Base-by-base conservation (phyloP, 2,329 filamentous ascomycete genomes). In the Pestalotiopsis sp. region DNA sequence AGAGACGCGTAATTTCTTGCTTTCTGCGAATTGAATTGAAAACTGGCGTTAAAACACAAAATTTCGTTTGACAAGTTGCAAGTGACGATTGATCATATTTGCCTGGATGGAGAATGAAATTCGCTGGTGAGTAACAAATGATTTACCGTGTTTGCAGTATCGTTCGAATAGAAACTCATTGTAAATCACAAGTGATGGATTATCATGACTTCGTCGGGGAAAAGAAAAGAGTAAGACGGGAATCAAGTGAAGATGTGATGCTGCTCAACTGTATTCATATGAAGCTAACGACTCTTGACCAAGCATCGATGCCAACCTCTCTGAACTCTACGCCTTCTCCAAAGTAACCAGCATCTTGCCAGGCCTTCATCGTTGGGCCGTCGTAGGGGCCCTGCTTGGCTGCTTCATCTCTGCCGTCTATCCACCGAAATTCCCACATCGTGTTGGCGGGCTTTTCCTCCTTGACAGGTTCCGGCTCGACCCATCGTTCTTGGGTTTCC, bases 391-490 rank as follows among this genome's bases (percentile, higher is more conserved):
- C 96, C 79, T 99, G 94, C 69, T 88, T 87, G 62, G 89, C 87
- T 12, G 89, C 93, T 36, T 89, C 92, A 76, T 97, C 95, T 56
- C 94, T 87, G 20, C 93, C 93, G 78, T 97, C 94, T 52, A 90
- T 91, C 96, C 96, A 99, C 69, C 93, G 88, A 79, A 94, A 99
- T 80, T 98, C 93, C 95, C 95, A 99, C 85, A 89, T 87, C 70
- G 74, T 82, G 63, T 60, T 71, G 20, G 66, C 74, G 68, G 74
- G 66, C 70, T 70, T 74, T 68, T 67, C 71, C 60, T 66, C 67
- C 25, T 27, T 74, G 60, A 78, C 75, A 56, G 75, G 76, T 56
- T 76, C 71, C n/a, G 81, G 83, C 72, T 89, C 84, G 23, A 81
- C 79, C 96, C 96, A 99, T 9, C 92, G 89, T 74, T 97, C 94